phyloP scores from a whole-genome alignment of 257 asterid genomes.

The Gynochthodes officinalis region DNA sequence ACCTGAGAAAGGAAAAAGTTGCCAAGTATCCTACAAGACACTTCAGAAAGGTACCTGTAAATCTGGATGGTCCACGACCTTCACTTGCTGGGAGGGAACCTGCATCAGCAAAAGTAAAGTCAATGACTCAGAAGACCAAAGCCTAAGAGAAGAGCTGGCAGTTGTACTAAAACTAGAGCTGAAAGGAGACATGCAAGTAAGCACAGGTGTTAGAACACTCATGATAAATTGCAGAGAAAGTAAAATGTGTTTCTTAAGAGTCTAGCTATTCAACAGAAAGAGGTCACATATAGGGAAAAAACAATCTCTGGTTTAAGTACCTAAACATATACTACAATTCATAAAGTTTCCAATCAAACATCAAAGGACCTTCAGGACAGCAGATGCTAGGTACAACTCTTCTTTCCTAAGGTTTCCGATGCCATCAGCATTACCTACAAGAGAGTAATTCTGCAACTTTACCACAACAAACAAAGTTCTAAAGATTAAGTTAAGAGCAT shows the following conservation, averaged over 20 bases:
- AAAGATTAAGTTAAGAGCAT: not conserved
- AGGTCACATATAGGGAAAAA: not conserved
- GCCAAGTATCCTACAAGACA: conserved; percentile 9
- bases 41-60: conserved; percentile 54
- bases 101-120: conserved; percentile 29
- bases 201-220: not conserved
- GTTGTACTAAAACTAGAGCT: not conserved
- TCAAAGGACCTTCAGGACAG: conserved; percentile 62
- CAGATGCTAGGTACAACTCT: conserved; percentile 76
- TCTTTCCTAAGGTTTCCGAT: conserved; percentile 69
- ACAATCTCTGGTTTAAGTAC: not conserved
- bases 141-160: conserved; percentile 2
- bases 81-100: conserved; percentile 74
- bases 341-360: not conserved
- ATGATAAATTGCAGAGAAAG: not conserved
- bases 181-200: not conserved
- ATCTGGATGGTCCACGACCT: conserved; percentile 75
- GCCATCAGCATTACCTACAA: conserved; percentile 77
- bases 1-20: not conserved
- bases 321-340: not conserved
- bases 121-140: conserved; percentile 16
- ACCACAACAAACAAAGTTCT: not conserved
- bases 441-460: conserved; percentile 14
- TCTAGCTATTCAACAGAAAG: not conserved
- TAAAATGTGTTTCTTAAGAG: not conserved